Conservation (phyloP, 345 rosid genomes). For the Lepidium sativum region DNA sequence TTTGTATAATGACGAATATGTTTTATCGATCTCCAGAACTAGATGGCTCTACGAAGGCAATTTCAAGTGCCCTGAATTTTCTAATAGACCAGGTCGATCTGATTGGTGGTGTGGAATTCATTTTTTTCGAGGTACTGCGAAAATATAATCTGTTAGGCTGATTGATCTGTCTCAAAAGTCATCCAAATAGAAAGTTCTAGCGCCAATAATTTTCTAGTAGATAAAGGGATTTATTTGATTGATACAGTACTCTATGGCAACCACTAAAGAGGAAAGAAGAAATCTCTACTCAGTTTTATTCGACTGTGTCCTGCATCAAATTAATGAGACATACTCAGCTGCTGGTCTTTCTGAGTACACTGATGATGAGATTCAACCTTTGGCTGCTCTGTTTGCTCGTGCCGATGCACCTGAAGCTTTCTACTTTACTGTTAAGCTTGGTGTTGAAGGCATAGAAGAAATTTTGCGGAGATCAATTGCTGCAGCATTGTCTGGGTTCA, state of each 20-base stretch:
- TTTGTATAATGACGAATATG: constrained; percentile 86
- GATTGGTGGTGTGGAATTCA: constrained; percentile 91
- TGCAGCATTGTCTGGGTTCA: constrained; percentile 66
- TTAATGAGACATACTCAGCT: constrained; percentile 65
- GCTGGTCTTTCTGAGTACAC: constrained; percentile 80
- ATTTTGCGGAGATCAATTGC: constrained; percentile 84
- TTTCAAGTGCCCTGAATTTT: constrained; percentile 43
- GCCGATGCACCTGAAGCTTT: constrained; percentile 97
- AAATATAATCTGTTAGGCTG: neutral
- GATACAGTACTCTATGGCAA: constrained; percentile 83
- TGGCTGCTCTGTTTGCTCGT: constrained; percentile 68
- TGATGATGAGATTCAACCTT: constrained; percentile 80
- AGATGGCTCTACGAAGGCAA: constrained; percentile 35
- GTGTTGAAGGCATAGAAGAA: constrained; percentile 92
- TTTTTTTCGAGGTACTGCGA: constrained; percentile 71
- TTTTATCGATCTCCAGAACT: constrained; percentile 67
- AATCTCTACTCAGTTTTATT: constrained; percentile 80
- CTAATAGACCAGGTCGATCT: constrained; percentile 80
- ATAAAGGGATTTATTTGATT: constrained; percentile 12
- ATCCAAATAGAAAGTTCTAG: neutral
- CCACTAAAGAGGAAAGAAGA: constrained; percentile 82
- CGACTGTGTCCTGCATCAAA: constrained; percentile 78
- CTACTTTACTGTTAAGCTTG: constrained; percentile 89
- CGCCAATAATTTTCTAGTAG: neutral
- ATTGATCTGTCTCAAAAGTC: neutral